Base-by-base conservation (phyloP, 352 stramenopile species). In the Phytopythium helicoides region DNA sequence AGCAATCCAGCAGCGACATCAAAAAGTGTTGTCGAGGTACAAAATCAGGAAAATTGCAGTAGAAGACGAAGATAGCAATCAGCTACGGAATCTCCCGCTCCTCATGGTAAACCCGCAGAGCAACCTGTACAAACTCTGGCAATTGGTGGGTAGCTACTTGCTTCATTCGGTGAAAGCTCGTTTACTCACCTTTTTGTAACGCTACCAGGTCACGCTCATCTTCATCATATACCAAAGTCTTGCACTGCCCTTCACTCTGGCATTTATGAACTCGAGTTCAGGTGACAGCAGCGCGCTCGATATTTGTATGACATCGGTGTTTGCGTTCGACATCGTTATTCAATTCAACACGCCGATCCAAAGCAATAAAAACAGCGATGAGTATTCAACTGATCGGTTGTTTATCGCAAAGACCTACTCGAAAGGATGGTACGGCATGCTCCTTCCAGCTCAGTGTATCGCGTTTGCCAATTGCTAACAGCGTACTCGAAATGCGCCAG, bases 161-260 rank as follows among this genome's bases (percentile, higher is more conserved):
- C n/a, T n/a, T n/a, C n/a, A n/a, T n/a, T n/a, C n/a, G n/a, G n/a
- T n/a, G n/a, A n/a, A 38, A 12, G 6, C 8, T 51, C 1, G 39
- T 16, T 16, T 19, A 19, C 12, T 23, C 26, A 33, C n/a, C 19
- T 22, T 47, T 8, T 1, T 15, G 15, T 25, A 44, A 3, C 21
- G 12, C 1, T 42, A 1, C 25, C 44, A 90, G 80, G 52, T 66
- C 5, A 92, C 82, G 9, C 62, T 92, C 15, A 15, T 82, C 22
- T 68, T 91, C 22, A 89, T 92, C 50, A 73, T 92, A 12, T 89
- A 92, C 44, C 82, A 92, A 56, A 89, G 76, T 40, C 54, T 92
- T n/a, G 63, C 81, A 39, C 56, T 92, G 23, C 82, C 82, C 14
- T 92, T 86, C 47, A 61, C 58, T 3, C 61, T 92, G 12, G 76